Evolutionary conservation across 306 rosid genomes (phyloP).

Genomic region (Cicer cuneatum): DNA sequence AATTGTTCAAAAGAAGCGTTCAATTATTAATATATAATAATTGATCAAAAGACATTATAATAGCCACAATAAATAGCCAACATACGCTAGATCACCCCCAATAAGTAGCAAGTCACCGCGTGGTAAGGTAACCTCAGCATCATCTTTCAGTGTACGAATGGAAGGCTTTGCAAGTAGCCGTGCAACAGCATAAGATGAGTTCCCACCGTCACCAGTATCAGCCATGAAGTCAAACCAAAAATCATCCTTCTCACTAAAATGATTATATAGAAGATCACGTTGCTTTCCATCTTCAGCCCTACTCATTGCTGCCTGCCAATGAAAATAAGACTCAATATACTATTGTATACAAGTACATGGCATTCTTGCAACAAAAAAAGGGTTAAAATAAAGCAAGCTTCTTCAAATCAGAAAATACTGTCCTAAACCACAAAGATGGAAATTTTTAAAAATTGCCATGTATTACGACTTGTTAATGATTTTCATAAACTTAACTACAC

Average conservation of each 20-base stretch:
- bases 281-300: slow-evolving; percentile 67
- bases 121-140: slow-evolving; percentile 61
- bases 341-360: slow-evolving; percentile 19
- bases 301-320: slow-evolving; percentile 93
- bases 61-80: slow-evolving; percentile 38
- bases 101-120: slow-evolving; percentile 89
- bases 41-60: slow-evolving; percentile 10
- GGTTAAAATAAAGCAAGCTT: slow-evolving; percentile 34
- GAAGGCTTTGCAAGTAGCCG: slow-evolving; percentile 90
- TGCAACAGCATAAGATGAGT: slow-evolving; percentile 92
- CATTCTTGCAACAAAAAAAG: slow-evolving; percentile 24
- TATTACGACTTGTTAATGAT: slow-evolving; percentile 10
- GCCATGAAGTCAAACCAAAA: slow-evolving; percentile 99
- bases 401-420: slow-evolving; percentile 28
- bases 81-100: slow-evolving; percentile 99
- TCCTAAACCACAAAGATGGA: slow-evolving; percentile 19
- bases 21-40: slow-evolving; percentile 18
- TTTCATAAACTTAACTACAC: slow-evolving; percentile 16
- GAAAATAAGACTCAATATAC: slow-evolving; percentile 43
- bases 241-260: slow-evolving; percentile 76
- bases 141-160: slow-evolving; percentile 59
- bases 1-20: slow-evolving; percentile 36
- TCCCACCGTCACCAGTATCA: slow-evolving; percentile 99
- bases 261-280: slow-evolving; percentile 73
- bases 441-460: slow-evolving; percentile 10